phyloP scores from a whole-genome alignment of 2,329 filamentous ascomycete species.

The Bimuria novae-zelandiae region DNA sequence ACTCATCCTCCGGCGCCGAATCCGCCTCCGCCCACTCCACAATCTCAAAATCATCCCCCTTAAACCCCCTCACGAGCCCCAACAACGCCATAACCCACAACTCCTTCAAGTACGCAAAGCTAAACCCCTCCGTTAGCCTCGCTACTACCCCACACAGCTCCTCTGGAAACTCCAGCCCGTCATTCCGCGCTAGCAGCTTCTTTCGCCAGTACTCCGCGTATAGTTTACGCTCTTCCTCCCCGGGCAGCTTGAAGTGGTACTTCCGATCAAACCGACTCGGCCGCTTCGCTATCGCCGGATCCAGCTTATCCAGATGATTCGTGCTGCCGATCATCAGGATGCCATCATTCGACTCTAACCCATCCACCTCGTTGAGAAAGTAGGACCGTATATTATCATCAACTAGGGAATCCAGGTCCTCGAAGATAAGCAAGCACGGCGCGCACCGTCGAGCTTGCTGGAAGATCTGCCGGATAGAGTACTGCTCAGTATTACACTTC shows the following conservation, averaged over 20 bases:
- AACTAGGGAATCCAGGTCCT: conserved; percentile 72
- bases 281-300: conserved; percentile 63
- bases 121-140: conserved; percentile 46
- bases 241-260: conserved; percentile 49
- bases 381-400: conserved; percentile 65
- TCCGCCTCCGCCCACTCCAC: conserved; percentile 31
- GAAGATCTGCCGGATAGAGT: conserved; percentile 42
- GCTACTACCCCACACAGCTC: conserved; percentile 40
- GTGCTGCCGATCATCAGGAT: conserved; percentile 72
- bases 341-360: conserved; percentile 70
- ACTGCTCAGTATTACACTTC: conserved; percentile 60
- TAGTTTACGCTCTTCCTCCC: conserved; percentile 34
- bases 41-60: conserved; percentile 32
- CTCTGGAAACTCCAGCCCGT: conserved; percentile 43
- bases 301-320: conserved; percentile 67
- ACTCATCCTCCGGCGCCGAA: conserved; percentile 12
- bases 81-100: conserved; percentile 47
- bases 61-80: conserved; percentile 36
- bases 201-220: conserved; percentile 50
- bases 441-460: conserved; percentile 63
- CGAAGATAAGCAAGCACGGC: conserved; percentile 71
- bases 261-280: conserved; percentile 54
- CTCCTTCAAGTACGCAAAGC: conserved; percentile 51
- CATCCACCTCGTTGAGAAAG: conserved; percentile 75
- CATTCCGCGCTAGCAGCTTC: conserved; percentile 40